These are phyloP conservation scores for Heterotrichella gracilis DNA, from an alignment of 352 stramenopile species.

Conservation along the genomic window DNA sequence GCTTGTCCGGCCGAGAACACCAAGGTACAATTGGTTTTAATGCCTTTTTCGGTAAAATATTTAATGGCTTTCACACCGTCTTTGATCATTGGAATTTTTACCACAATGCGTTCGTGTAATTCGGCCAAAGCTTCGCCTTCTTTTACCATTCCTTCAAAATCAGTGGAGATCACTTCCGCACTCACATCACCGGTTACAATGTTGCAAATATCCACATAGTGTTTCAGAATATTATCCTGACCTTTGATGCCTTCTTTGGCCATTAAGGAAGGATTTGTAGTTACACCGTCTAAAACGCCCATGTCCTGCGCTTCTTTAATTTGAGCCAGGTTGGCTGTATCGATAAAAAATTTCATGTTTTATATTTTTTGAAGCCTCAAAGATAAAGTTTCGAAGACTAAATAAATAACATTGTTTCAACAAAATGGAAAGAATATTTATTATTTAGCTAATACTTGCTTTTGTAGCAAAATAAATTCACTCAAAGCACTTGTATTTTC, in stretches of 20 bases:
- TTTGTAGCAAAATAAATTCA: too few species aligned
- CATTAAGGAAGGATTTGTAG: not conserved
- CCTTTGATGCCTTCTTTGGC: not conserved
- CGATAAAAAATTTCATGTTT: not conserved
- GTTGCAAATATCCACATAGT: not conserved
- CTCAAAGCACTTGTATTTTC: too few species aligned
- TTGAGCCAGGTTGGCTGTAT: not conserved
- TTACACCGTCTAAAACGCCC: not conserved
- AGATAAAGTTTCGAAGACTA: too few species aligned
- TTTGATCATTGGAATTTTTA: not conserved
- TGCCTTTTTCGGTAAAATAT: not conserved
- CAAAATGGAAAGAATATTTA: too few species aligned
- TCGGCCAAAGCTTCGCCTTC: not conserved
- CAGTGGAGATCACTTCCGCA: not conserved
- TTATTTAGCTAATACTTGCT: too few species aligned
- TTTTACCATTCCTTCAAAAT: not conserved
- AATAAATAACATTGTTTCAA: too few species aligned
- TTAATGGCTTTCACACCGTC: not conserved
- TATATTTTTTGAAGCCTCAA: not conserved
- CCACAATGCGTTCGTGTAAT: not conserved
- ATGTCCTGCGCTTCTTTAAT: not conserved
- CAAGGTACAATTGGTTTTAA: not conserved
- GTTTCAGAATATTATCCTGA: not conserved
- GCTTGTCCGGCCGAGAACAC: not conserved
- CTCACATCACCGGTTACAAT: not conserved